Evolutionary conservation across 2,329 filamentous ascomycete genomes (phyloP), one percentile per base, ranked within the genome.

Genomic region (Nigrospora osmanthi): DNA sequence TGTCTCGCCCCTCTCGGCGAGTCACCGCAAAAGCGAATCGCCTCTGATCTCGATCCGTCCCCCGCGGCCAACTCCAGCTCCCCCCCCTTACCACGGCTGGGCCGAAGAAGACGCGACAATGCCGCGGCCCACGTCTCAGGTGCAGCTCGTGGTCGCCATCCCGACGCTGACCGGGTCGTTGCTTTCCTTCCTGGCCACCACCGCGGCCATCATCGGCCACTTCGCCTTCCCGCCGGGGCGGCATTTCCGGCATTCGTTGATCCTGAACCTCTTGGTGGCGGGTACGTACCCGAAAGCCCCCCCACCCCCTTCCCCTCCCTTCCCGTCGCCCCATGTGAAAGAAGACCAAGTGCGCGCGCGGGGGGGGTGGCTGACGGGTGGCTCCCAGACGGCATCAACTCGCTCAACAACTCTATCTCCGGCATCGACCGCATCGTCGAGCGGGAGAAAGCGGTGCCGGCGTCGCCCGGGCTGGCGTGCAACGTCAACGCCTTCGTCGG

Each of bases 401-500:
- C 62, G 37, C 48, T 64, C 13, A 68, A 69, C 54, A 71, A 71
- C 51, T 60, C 62, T 4, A 53, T 68, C 13, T 71, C 68, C 1
- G 69, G 69, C 16, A 54, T 63, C 17, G 11, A 33, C 3, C 32
- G 16, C 12, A 54, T 63, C 37, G 60, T 62, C 13, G 51, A 68
- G 5, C 48, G 49, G 4, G 53, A 59, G 30, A 48, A 49, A 0
- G 50, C 59, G 12, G 51, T 67, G 14, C 39, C 39, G 30, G 16
- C 34, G 16, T 36, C 45, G 7, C 47, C 57, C 10, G 61, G 64
- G 12, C 13, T 53, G 0, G 61, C 60, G 3, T 73, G 70, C 49
- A 58, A 58, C 10, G 45, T 64, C 15, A 73, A 72, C 50, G 70
- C 68, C 33, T 70, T 65, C 55, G 48, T 71, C 34, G 67, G 67